A percentile compares a stretch with the other conserved stretches of the same genome.
Conservation (phyloP, 2,329 filamentous ascomycete genomes). For the Pseudogymnoascus sp. region DNA sequence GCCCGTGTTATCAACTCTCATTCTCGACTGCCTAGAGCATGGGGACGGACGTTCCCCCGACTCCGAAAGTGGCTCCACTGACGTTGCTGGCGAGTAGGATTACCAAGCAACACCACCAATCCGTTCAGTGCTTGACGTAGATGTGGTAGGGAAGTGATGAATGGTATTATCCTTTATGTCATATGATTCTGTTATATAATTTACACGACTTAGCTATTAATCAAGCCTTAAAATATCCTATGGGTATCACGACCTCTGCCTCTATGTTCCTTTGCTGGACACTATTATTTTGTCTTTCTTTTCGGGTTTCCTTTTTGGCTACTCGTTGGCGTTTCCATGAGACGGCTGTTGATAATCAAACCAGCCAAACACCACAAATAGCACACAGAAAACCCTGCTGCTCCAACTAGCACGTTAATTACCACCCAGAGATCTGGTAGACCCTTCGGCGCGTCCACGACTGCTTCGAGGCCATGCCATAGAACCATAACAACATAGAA, state of each 20-base stretch:
- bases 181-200: background rate
- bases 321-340: background rate
- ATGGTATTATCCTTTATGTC: background rate
- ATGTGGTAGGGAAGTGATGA: background rate
- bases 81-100: background rate
- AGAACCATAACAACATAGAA: constrained; percentile 71
- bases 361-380: constrained; percentile 87
- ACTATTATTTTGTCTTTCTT: background rate
- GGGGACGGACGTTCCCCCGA: background rate
- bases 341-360: constrained; percentile 22
- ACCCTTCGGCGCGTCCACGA: constrained; percentile 55
- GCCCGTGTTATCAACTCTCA: background rate
- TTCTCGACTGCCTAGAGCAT: background rate
- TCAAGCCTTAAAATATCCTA: background rate
- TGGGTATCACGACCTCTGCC: constrained; percentile 1
- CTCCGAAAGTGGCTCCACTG: background rate
- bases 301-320: background rate
- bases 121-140: background rate
- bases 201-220: background rate
- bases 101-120: background rate
- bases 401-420: constrained; percentile 77
- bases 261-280: background rate
- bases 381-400: constrained; percentile 74
- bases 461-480: constrained; percentile 74
- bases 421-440: constrained; percentile 97